Conservation (phyloP, 228 moss, liverwort and hornwort species). For the Sphagnum magellanicum region DNA sequence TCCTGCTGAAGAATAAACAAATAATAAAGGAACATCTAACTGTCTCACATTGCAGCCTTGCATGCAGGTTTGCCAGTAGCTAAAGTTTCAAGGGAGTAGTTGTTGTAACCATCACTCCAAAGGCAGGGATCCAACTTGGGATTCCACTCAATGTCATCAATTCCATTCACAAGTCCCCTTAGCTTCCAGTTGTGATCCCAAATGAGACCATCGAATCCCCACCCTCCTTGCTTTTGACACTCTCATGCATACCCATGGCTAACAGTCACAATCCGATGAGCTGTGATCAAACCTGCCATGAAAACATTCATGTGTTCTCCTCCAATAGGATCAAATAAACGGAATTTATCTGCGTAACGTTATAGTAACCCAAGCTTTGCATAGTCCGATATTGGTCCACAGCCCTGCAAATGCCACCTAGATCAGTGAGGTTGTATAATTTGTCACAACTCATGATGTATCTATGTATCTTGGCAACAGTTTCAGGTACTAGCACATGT, state of each 20-base stretch:
- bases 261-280: constrained; percentile 75
- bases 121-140: constrained; percentile 55
- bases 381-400: constrained; percentile 61
- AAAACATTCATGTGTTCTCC: constrained; percentile 75
- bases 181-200: constrained; percentile 78
- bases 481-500: too few species aligned
- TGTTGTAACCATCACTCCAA: constrained; percentile 49
- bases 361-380: constrained; percentile 49
- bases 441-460: too few species aligned
- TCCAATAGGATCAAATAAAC: constrained; percentile 41
- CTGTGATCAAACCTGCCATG: constrained; percentile 71
- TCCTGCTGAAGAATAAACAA: constrained; percentile 63
- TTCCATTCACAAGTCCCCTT: constrained; percentile 74
- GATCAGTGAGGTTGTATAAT: not conserved
- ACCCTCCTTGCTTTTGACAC: constrained; percentile 71
- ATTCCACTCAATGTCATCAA: constrained; percentile 76
- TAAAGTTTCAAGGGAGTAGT: constrained; percentile 31
- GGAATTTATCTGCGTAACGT: constrained; percentile 48
- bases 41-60: constrained; percentile 78
- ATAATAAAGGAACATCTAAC: too few species aligned
- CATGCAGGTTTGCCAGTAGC: constrained; percentile 51
- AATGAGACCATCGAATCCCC: constrained; percentile 65
- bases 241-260: constrained; percentile 76
- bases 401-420: constrained; percentile 30
- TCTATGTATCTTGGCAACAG: too few species aligned